Conservation (phyloP, 1,139 yeast genomes). For the Saccharomyces uvarum region DNA sequence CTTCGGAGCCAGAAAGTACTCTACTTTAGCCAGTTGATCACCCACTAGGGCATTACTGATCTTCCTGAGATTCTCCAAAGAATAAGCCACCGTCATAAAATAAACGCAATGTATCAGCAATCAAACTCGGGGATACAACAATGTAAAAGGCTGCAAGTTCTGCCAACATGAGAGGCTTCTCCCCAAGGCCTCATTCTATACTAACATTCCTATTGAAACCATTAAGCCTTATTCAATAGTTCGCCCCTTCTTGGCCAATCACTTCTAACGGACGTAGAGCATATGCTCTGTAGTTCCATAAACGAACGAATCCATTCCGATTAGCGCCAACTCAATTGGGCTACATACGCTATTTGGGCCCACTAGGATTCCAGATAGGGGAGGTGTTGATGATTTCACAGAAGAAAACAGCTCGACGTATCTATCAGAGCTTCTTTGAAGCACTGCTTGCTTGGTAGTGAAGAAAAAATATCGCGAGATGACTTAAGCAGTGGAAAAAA, state of each 20-base stretch:
- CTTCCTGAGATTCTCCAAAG: conserved; percentile 6
- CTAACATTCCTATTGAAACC: not conserved
- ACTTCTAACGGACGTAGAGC: not conserved
- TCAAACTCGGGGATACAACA: not conserved
- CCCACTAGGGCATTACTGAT: conserved; percentile 18
- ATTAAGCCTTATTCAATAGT: not conserved
- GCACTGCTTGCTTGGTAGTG: not conserved
- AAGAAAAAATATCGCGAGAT: not conserved
- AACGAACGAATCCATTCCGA: not conserved
- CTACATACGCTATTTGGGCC: not conserved
- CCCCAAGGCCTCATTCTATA: not conserved
- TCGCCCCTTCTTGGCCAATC: not conserved
- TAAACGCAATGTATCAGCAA: not conserved
- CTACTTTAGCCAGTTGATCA: conserved; percentile 19
- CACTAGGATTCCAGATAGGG: not conserved
- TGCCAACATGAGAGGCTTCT: not conserved
- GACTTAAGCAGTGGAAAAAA: not conserved
- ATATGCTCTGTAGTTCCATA: not conserved
- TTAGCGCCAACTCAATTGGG: not conserved
- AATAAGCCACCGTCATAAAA: not conserved
- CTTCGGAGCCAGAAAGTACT: conserved; percentile 11
- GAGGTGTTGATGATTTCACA: not conserved
- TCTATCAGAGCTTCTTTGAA: not conserved
- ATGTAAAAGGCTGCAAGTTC: not conserved
- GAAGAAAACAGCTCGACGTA: not conserved